Base-by-base conservation (phyloP, 1,284 basidiomycete species). In the Sporisorium graminicola region DNA sequence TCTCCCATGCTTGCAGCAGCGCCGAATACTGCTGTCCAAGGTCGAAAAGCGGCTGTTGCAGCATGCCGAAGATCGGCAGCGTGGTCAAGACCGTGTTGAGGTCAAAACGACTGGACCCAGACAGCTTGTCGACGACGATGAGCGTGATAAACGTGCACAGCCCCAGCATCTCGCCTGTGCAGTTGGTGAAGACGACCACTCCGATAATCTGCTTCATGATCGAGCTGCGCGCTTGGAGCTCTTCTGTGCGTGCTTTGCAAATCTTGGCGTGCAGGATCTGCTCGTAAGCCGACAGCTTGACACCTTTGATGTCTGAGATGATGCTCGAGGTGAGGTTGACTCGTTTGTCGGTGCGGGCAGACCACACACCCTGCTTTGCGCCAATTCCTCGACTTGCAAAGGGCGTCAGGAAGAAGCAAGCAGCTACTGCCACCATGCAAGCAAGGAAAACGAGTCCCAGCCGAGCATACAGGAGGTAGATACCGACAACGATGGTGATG, bases 211-310 rank as follows among this genome's bases (percentile, higher is more conserved):
- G 70, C 58, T 62, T 73, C 42, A 58, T 55, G 22, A 59, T 46
- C 8, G 24, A 43, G 29, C 47, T 35, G 6, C 65, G 65, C 22
- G n/a, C 27, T 26, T n/a, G 6, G 7, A 81, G 52, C 58, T 84
- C 82, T 16, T 63, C 56, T 16, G 53, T 60, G 14, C 82, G 68
- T 6, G 64, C 42, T 26, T 65, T 59, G 44, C 60, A 49, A 27
- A 83, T 49, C 58, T 79, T 83, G 10, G 18, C 14, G 14, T 65
- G 53, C 5, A 83, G 42, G 29, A 79, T 44, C 16, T 70, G 54
- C 49, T 84, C 82, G 49, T 81, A 83, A 7, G 80, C 82, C 13
- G 78, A 72, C 27, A 79, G 61, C 51, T 84, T 84, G 62, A 82
- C 71, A 12, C 80, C 82, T 33, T 80, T 81, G 54, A 82, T 81